A percentile compares a stretch with the other conserved stretches of the same genome.
Evolutionary conservation across 1,284 basidiomycete genomes (phyloP).

Genomic region (Tetrapyrgos nigripes): DNA sequence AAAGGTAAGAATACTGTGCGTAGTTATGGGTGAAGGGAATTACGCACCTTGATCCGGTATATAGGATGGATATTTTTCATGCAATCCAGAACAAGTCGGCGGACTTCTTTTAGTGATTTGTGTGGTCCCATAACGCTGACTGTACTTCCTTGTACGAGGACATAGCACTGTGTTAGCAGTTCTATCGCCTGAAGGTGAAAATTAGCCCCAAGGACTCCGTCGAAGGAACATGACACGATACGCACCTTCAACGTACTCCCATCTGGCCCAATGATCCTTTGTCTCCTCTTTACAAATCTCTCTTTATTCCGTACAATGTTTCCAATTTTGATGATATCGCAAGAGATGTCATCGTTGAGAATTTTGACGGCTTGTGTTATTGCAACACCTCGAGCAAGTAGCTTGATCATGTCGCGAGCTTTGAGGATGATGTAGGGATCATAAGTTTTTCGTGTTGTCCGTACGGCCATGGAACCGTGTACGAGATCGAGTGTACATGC

Average conservation of each 20-base stretch:
- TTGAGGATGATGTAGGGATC: conserved; percentile 98
- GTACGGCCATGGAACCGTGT: conserved; percentile 97
- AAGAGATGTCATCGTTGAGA: conserved; percentile 89
- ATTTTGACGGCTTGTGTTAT: conserved; percentile 88
- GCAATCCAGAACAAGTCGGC: conserved; percentile 95
- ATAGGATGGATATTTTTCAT: conserved; percentile 99
- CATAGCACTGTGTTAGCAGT: conserved; percentile 95
- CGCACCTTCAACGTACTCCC: conserved; percentile 94
- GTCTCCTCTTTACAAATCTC: conserved; percentile 94
- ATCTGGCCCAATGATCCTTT: conserved; percentile 96
- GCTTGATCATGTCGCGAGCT: conserved; percentile 94
- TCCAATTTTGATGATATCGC: conserved; percentile 99
- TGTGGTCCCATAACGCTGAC: conserved; percentile 98
- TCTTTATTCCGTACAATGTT: conserved; percentile 96
- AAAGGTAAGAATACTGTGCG: conserved; percentile 13
- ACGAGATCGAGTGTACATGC: conserved; percentile 94
- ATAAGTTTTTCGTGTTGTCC: conserved; percentile 95
- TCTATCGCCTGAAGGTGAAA: conserved; percentile 85
- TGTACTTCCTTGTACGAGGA: conserved; percentile 97
- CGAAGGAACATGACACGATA: conserved; percentile 1
- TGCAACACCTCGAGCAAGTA: conserved; percentile 92
- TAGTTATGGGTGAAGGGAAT: neutral
- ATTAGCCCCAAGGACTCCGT: neutral
- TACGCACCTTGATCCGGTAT: conserved; percentile 92
- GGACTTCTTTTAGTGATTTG: conserved; percentile 95